Evolutionary conservation across 345 rosid genomes (phyloP).

Genomic region (Viola odorata): DNA sequence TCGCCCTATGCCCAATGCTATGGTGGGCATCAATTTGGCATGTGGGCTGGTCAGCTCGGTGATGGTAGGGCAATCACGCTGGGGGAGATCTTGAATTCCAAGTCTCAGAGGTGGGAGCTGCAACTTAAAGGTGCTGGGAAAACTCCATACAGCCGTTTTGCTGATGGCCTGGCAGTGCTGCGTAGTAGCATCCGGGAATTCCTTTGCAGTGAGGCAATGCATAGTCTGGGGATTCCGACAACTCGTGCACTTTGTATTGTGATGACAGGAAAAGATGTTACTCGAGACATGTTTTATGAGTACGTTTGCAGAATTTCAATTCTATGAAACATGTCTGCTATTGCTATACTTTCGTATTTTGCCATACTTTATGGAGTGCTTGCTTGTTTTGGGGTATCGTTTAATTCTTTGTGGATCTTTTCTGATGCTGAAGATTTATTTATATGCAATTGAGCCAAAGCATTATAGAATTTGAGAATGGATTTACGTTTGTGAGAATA

Average conservation of each 20-base stretch:
- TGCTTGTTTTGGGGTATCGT: neutral
- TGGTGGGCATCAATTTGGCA: slow-evolving; percentile 98
- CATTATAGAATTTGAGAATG: neutral
- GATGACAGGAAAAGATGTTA: slow-evolving; percentile 83
- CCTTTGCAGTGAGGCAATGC: slow-evolving; percentile 93
- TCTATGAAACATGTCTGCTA: neutral
- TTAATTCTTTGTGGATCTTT: neutral
- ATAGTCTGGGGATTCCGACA: slow-evolving; percentile 87
- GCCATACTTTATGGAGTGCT: neutral
- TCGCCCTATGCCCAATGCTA: slow-evolving; percentile 88
- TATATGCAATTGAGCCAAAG: neutral
- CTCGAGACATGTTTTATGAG: slow-evolving; percentile 99
- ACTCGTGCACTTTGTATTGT: slow-evolving; percentile 94
- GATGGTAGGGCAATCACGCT: slow-evolving; percentile 97
- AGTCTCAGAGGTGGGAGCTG: slow-evolving; percentile 88
- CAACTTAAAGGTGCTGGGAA: slow-evolving; percentile 97
- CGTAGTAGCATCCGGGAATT: slow-evolving; percentile 96
- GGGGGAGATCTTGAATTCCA: slow-evolving; percentile 80
- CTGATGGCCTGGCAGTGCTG: slow-evolving; percentile 96
- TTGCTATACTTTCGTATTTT: slow-evolving; percentile 1
- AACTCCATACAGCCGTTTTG: slow-evolving; percentile 96
- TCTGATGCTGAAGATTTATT: neutral
- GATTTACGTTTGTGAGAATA: neutral
- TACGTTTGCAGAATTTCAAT: slow-evolving; percentile 34
- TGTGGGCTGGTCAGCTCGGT: slow-evolving; percentile 99